A percentile compares a stretch with the other conserved stretches of the same genome.
Conservation (phyloP, 2,329 filamentous ascomycete genomes). For the Phyllachora maydis region DNA sequence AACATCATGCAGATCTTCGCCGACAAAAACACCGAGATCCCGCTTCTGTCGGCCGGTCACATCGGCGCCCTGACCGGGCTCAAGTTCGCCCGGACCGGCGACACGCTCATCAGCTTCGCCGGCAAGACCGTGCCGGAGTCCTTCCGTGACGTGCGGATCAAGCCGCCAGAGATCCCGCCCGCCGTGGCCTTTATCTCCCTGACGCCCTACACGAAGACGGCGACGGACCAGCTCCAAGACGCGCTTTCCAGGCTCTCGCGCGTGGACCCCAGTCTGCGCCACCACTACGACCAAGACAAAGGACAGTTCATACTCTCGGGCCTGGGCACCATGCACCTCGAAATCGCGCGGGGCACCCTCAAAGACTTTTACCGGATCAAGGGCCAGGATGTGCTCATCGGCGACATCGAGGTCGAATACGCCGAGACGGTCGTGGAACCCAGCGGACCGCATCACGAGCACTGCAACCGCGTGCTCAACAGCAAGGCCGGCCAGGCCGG, state of each 20-base stretch:
- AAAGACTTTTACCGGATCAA: constrained; percentile 76
- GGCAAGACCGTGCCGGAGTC: constrained; percentile 40
- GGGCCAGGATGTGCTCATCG: constrained; percentile 44
- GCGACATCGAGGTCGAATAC: constrained; percentile 87
- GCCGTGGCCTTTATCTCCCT: constrained; percentile 95
- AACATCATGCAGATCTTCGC: constrained; percentile 80
- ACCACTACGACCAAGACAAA: constrained; percentile 69
- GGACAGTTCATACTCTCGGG: constrained; percentile 86
- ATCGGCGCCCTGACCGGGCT: constrained; percentile 87
- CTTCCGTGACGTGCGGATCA: constrained; percentile 58
- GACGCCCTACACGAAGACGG: constrained; percentile 46
- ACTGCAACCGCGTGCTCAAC: constrained; percentile 62
- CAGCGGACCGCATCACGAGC: constrained; percentile 33
- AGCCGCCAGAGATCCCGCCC: constrained; percentile 74
- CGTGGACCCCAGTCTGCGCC: constrained; percentile 82
- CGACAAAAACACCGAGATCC: constrained; percentile 67
- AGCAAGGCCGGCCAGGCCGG: constrained; percentile 61
- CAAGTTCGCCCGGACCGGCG: constrained; percentile 80
- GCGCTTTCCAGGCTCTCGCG: constrained; percentile 60
- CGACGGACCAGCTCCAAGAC: constrained; percentile 54
- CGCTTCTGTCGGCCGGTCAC: constrained; percentile 62
- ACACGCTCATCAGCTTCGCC: constrained; percentile 65
- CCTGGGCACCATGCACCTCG: constrained; percentile 91
- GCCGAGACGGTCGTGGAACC: constrained; percentile 53
- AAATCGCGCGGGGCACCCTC: constrained; percentile 76